Base-by-base conservation (phyloP, 2,329 filamentous ascomycete genomes). In the Fusarium poae region DNA sequence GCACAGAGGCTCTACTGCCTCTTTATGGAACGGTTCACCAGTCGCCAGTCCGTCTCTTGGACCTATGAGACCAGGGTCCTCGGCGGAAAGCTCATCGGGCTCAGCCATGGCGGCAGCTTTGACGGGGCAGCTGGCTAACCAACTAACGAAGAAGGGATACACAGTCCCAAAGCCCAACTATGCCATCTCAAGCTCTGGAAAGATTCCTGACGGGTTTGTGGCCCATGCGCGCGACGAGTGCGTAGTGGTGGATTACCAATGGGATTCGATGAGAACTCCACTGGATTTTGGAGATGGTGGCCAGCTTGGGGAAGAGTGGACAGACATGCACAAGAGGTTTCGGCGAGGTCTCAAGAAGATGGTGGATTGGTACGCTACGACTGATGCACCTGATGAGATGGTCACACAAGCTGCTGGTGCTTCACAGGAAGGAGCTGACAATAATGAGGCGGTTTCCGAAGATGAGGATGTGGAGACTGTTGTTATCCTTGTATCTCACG, bases 291-390 rank as follows among this genome's bases (percentile, higher is more conserved):
- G 94, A 9, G 90, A 93, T 73, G 95, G 95, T 12, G 96, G 95
- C 39, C 86, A 91, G 43, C 92, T 93, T 72, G 94, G 93, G 1
- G 96, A 99, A 79, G 96, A 98, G 79, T 99, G 96, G 96, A 92
- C 93, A 30, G 85, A 89, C 5, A 98, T 99, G 96, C 96, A 99
- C 79, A 91, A 90, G 76, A 88, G 96, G 23, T 97, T 98, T 74
- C 87, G 94, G 37, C 88, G 85, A 65, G 95, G 95, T 1, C 79
- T 97, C 39, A 89, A 92, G 69, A 88, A 88, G 44, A 86, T 97
- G 82, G 83, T 97, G 15, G 86, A 91, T 62, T 98, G 94, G 92
- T 99, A 99, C 76, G 84, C 77, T 73, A 88, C 78, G 67, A 83
- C 80, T 10, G 83, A 86, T 30, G 79, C 82, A 27, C 84, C 86